Percentiles rank a stretch among this genome's conserved stretches.
Conservation (phyloP, 1,284 basidiomycete species). For the Puccinia horiana region DNA sequence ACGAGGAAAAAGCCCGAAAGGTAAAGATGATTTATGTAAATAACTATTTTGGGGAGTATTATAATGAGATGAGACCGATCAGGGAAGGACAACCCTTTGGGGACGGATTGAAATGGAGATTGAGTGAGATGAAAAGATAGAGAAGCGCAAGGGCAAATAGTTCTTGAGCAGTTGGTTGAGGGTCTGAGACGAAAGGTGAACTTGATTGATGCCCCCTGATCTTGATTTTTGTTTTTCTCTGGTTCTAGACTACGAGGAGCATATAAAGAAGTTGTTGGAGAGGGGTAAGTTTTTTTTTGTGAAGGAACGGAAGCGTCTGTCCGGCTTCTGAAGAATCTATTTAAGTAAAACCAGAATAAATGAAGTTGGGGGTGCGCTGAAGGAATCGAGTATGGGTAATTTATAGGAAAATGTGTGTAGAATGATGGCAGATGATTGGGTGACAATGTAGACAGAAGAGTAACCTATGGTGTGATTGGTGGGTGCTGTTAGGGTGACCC, state of each 20-base stretch:
- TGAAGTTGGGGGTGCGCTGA: too few relatives aligned
- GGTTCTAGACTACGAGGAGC: background rate
- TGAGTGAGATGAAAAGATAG: too few relatives aligned
- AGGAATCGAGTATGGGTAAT: background rate
- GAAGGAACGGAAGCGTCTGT: background rate
- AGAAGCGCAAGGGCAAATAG: too few relatives aligned
- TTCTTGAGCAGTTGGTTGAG: background rate
- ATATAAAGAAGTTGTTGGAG: background rate
- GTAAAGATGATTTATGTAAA: background rate
- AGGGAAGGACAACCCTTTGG: background rate
- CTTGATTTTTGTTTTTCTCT: background rate
- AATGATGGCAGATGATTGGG: background rate
- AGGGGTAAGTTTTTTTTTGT: background rate
- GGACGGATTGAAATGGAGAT: background rate
- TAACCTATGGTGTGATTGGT: constrained; percentile 12
- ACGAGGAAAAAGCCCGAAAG: background rate
- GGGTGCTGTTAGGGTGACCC: background rate
- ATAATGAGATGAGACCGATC: background rate
- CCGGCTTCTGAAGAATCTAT: background rate
- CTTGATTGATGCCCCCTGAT: background rate
- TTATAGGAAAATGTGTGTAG: background rate
- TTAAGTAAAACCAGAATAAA: background rate
- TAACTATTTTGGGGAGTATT: background rate
- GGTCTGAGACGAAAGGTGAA: background rate
- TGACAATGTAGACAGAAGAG: constrained; percentile 6